These are phyloP conservation scores for Populus deltoides DNA, from an alignment of 345 rosid species.

Conservation along the genomic window DNA sequence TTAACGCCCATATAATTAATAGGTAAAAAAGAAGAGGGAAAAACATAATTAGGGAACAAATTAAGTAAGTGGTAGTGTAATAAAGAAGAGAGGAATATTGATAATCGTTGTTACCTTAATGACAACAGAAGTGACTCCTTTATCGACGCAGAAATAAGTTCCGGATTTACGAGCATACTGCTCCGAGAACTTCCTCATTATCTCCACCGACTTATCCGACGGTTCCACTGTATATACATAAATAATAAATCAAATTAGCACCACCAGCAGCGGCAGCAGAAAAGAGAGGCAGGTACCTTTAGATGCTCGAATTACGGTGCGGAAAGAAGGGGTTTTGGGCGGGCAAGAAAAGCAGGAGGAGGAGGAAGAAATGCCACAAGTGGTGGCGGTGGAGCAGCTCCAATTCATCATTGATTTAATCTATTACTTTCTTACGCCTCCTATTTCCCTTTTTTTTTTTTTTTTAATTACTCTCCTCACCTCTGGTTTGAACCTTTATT, in stretches of 20 bases:
- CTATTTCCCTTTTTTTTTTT: too few species aligned
- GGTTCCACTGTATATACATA: constrained; percentile 56
- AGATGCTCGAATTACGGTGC: constrained; percentile 38
- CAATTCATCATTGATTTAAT: too few species aligned
- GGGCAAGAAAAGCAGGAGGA: constrained; percentile 43
- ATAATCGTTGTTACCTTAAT: constrained; percentile 53
- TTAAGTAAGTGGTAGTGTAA: neutral
- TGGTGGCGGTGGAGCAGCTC: constrained; percentile 26
- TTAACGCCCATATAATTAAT: too few species aligned
- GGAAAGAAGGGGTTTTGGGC: constrained; percentile 26
- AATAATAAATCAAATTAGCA: neutral
- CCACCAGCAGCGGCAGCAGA: neutral
- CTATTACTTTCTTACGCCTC: too few species aligned
- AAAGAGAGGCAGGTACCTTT: constrained; percentile 24
- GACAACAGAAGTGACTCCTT: constrained; percentile 93
- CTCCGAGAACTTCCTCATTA: constrained; percentile 98
- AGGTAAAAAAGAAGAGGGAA: too few species aligned
- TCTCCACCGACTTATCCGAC: constrained; percentile 78
- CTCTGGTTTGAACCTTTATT: too few species aligned
- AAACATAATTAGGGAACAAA: neutral
- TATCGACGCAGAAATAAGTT: constrained; percentile 86
- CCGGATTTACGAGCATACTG: constrained; percentile 94
- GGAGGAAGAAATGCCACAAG: constrained; percentile 34
- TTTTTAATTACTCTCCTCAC: too few species aligned
- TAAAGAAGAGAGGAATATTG: neutral